Percentiles rank a stretch among this genome's conserved stretches.
Conservation (phyloP, 2,329 filamentous ascomycete species). For the Cryphonectria carpinicola region DNA sequence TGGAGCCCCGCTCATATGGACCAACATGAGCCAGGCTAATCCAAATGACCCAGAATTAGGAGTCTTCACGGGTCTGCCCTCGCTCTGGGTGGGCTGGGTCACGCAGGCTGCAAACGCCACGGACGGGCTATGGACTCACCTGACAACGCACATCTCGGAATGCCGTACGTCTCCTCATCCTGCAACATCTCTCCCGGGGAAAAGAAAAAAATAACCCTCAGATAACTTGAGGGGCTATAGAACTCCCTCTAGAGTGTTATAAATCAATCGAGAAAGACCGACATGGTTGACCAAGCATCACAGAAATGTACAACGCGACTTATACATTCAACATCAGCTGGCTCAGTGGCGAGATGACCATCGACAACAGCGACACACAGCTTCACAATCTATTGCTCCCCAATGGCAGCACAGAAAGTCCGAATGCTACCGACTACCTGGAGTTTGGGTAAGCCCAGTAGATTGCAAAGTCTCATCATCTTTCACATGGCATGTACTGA, state of each 20-base stretch:
- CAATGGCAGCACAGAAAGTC: conserved; percentile 17
- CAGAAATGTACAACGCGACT: conserved; percentile 25
- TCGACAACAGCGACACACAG: conserved; percentile 9
- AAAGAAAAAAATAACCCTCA: not conserved
- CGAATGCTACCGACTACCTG: conserved; percentile 21
- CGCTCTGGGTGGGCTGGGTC: conserved; percentile 28
- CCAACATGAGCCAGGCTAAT: conserved; percentile 18
- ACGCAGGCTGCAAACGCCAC: conserved; percentile 17
- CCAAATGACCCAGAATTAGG: conserved; percentile 22
- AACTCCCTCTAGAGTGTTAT: not conserved
- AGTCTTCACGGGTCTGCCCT: conserved; percentile 24
- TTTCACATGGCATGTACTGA: not conserved
- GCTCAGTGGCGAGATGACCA: conserved; percentile 16
- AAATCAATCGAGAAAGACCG: not conserved
- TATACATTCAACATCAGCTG: conserved; percentile 25
- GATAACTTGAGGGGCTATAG: not conserved
- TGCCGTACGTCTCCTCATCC: conserved; percentile 10
- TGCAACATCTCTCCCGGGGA: not conserved
- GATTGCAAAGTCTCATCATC: not conserved
- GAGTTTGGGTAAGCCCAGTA: conserved; percentile 25
- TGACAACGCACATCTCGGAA: conserved; percentile 24
- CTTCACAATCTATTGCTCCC: conserved; percentile 22
- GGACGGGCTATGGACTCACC: conserved; percentile 15
- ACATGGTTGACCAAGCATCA: not conserved
- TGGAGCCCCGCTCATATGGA: conserved; percentile 26